Percentiles rank a stretch among this genome's conserved stretches.
phyloP scores from a whole-genome alignment of 139 green algal species.

The Coelastrella sp. region DNA sequence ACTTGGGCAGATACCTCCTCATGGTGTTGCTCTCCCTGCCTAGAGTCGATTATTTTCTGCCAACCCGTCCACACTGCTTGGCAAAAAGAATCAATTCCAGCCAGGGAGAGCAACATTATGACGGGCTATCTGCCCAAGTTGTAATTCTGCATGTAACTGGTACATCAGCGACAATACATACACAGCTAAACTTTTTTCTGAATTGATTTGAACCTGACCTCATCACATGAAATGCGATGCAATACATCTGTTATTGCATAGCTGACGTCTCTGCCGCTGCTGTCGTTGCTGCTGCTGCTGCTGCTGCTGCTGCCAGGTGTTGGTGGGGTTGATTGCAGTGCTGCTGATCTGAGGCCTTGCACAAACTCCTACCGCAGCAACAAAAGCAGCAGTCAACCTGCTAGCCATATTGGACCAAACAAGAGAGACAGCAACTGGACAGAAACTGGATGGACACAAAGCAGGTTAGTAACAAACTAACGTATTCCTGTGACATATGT shows the following conservation, averaged over 20 bases:
- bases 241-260: not conserved
- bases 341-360: slow-evolving; percentile 63
- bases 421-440: slow-evolving; percentile 47
- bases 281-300: not conserved
- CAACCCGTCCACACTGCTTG: too few relatives aligned
- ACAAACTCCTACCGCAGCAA: slow-evolving; percentile 53
- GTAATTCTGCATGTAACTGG: too few relatives aligned
- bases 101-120: too few relatives aligned
- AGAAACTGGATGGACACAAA: slow-evolving; percentile 4
- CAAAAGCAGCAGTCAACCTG: slow-evolving; percentile 8
- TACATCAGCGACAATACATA: too few relatives aligned
- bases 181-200: too few relatives aligned
- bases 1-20: too few relatives aligned
- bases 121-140: too few relatives aligned
- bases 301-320: slow-evolving; percentile 62
- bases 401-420: slow-evolving; percentile 58
- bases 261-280: not conserved
- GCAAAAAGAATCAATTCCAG: too few relatives aligned
- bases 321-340: slow-evolving; percentile 57
- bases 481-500: not conserved
- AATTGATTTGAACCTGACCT: not conserved
- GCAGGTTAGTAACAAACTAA: slow-evolving; percentile 6
- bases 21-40: too few relatives aligned
- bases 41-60: too few relatives aligned
- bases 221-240: not conserved